A percentile compares a stretch with the other conserved stretches of the same genome.
These are phyloP conservation scores for Aspergillaceae sp. DNA, from an alignment of 2,329 filamentous ascomycete species.

Conservation along the genomic window DNA sequence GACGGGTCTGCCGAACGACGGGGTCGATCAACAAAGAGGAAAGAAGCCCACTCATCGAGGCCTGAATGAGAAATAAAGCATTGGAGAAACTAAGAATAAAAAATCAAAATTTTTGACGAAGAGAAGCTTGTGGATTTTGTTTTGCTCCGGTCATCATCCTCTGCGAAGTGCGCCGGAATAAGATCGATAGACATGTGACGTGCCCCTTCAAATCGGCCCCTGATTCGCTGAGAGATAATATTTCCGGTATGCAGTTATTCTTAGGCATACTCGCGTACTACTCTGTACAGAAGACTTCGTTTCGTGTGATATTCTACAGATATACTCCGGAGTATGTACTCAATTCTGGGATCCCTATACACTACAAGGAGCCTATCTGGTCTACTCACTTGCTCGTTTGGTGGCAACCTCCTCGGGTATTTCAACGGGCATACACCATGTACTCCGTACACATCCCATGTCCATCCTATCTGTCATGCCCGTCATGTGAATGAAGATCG, in stretches of 20 bases:
- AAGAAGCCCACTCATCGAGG: conserved; percentile 39
- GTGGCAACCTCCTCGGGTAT: too few relatives aligned
- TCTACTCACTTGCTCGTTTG: too few relatives aligned
- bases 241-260: too few relatives aligned
- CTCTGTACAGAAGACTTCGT: background rate
- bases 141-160: background rate
- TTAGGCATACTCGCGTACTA: background rate
- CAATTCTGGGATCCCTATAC: too few relatives aligned
- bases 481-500: too few relatives aligned
- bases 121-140: background rate
- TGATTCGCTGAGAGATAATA: background rate
- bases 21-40: conserved; percentile 37
- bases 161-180: conserved; percentile 6
- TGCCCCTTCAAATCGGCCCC: background rate
- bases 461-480: too few relatives aligned
- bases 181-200: conserved; percentile 10
- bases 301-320: too few relatives aligned
- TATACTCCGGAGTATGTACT: too few relatives aligned
- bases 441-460: too few relatives aligned
- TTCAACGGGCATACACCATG: too few relatives aligned
- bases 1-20: conserved; percentile 35
- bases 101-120: background rate
- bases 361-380: too few relatives aligned
- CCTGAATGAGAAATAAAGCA: conserved; percentile 5
- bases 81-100: background rate